A percentile compares a stretch with the other conserved stretches of the same genome.
Evolutionary conservation across 2,329 filamentous ascomycete species (phyloP).

Genomic region (Aspergillus aculeatus): DNA sequence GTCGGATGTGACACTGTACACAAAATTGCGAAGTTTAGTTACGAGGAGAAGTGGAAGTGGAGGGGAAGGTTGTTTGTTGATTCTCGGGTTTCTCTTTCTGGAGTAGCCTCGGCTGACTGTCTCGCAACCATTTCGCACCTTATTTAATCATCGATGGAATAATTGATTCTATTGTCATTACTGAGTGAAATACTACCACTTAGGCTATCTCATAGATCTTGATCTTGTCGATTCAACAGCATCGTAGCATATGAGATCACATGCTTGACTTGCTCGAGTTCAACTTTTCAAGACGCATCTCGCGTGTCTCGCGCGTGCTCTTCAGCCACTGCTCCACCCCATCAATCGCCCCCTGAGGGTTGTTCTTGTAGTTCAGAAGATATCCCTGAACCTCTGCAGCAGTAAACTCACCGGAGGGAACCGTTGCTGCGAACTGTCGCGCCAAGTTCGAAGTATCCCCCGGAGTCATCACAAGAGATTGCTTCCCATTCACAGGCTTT

Average conservation of each 20-base stretch:
- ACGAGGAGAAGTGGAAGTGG: too few relatives aligned
- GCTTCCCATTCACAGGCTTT: not conserved
- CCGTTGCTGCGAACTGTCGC: constrained; percentile 29
- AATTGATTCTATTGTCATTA: too few relatives aligned
- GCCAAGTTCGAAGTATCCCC: constrained; percentile 25
- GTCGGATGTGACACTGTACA: too few relatives aligned
- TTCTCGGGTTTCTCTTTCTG: too few relatives aligned
- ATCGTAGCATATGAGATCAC: not conserved
- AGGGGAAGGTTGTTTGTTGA: too few relatives aligned
- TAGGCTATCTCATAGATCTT: not conserved
- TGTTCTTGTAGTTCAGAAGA: constrained; percentile 37
- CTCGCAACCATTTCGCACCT: too few relatives aligned
- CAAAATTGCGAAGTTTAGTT: too few relatives aligned
- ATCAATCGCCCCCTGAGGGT: constrained; percentile 32
- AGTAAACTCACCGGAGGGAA: constrained; percentile 38
- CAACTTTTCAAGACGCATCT: constrained; percentile 9
- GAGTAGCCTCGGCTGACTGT: too few relatives aligned
- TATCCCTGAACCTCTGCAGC: constrained; percentile 45
- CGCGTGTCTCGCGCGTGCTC: constrained; percentile 26
- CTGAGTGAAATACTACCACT: not conserved
- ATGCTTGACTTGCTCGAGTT: not conserved
- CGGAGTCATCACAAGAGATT: not conserved
- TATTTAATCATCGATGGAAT: not conserved
- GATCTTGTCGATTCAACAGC: not conserved
- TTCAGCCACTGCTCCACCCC: constrained; percentile 33